A percentile compares a stretch with the other conserved stretches of the same genome.
These are phyloP conservation scores for Stagonosporopsis rhizophila DNA, from an alignment of 2,329 filamentous ascomycete species.

Conservation along the genomic window DNA sequence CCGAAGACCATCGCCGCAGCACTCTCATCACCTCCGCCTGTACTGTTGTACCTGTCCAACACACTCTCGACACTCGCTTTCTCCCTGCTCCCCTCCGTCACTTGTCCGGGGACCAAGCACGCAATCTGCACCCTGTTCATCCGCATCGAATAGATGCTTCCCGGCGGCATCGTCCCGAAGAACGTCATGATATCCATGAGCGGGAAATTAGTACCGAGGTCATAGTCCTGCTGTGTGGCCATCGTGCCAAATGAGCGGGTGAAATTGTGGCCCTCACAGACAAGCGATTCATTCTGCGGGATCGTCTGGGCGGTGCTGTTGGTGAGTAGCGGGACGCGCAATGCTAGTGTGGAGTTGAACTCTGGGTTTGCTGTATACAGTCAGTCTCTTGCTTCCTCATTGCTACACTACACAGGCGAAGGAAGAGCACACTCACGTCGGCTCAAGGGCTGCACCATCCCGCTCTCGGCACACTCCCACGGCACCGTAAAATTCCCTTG, in stretches of 20 bases:
- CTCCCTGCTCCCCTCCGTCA: not conserved
- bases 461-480: conserved; percentile 12
- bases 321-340: not conserved
- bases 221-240: conserved; percentile 2
- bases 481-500: conserved; percentile 2
- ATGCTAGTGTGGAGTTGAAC: conserved; percentile 1
- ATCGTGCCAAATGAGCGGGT: not conserved
- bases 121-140: conserved; percentile 1
- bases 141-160: not conserved
- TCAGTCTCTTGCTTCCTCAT: not conserved
- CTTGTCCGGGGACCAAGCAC: conserved; percentile 3
- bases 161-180: not conserved
- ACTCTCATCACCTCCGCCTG: not conserved
- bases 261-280: conserved; percentile 1
- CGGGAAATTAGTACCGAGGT: conserved; percentile 6
- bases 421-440: not conserved
- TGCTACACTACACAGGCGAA: not conserved
- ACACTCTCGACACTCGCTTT: conserved; percentile 3
- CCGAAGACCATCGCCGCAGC: not conserved
- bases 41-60: not conserved
- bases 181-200: conserved; percentile 14
- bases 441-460: not conserved
- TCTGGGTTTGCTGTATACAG: not conserved
- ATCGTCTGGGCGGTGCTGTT: not conserved
- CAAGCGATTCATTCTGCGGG: not conserved